phyloP scores from a whole-genome alignment of 768 basidiomycete species.

The Lepiota subincarnata region DNA sequence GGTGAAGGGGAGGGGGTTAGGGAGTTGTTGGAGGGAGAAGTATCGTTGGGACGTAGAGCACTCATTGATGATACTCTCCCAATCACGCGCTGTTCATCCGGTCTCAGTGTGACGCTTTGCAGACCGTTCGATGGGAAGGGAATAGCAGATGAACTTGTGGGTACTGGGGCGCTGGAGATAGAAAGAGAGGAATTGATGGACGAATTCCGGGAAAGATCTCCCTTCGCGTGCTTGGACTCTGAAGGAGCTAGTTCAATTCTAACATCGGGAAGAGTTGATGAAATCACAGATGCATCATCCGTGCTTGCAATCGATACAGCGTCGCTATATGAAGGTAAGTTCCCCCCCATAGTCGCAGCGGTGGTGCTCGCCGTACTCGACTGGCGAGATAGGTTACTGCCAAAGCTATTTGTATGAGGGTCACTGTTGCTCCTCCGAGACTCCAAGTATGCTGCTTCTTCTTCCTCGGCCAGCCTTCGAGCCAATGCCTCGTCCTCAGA shows the following conservation, averaged over 20 bases:
- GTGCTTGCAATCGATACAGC: not conserved
- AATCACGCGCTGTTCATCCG: conserved; percentile 5
- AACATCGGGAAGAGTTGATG: conserved; percentile 1
- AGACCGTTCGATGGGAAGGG: not conserved
- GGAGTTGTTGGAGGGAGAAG: not conserved
- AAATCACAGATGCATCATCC: not conserved
- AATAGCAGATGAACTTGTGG: not conserved
- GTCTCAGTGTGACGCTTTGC: not conserved
- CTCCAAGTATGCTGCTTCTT: conserved; percentile 22
- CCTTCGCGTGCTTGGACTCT: not conserved
- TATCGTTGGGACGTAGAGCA: not conserved
- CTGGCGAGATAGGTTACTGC: not conserved
- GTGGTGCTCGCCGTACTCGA: not conserved
- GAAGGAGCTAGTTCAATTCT: not conserved
- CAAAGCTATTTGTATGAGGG: not conserved
- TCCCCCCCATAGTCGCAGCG: not conserved
- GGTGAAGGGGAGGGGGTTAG: too few species aligned
- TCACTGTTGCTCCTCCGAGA: conserved; percentile 3
- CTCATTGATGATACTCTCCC: conserved; percentile 9
- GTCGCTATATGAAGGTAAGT: conserved; percentile 6
- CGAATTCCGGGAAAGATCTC: not conserved
- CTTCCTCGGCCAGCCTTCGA: conserved; percentile 37
- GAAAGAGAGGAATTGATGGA: not conserved
- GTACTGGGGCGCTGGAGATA: not conserved
- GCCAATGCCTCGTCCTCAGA: conserved; percentile 45